A percentile compares a stretch with the other conserved stretches of the same genome.
Evolutionary conservation across 2,329 filamentous ascomycete species (phyloP).

Genomic region (Penicillium glabrum): DNA sequence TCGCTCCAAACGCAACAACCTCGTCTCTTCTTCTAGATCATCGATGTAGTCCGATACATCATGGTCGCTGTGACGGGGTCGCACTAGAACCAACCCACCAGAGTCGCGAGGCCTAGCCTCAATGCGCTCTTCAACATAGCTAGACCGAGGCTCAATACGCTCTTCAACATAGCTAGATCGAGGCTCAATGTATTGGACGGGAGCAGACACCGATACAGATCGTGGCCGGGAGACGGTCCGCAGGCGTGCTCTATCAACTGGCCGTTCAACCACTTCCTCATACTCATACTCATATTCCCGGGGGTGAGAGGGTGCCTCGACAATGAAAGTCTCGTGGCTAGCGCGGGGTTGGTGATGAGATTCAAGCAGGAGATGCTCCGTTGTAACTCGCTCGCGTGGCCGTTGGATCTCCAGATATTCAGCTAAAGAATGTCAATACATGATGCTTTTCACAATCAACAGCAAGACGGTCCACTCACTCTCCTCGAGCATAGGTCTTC

Average conservation of each 20-base stretch:
- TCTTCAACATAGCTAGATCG: conserved; percentile 10
- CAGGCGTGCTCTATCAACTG: conserved; percentile 23
- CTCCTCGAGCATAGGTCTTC: conserved; percentile 28
- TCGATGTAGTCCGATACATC: conserved; percentile 73
- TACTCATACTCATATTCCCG: conserved; percentile 26
- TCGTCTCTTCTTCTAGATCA: conserved; percentile 66
- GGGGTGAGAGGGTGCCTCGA: conserved; percentile 33
- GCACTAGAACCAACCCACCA: conserved; percentile 52
- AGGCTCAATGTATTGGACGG: conserved; percentile 37
- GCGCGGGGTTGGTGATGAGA: conserved; percentile 23
- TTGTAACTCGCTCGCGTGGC: conserved; percentile 30
- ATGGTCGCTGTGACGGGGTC: conserved; percentile 52
- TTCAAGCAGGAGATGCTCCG: conserved; percentile 23
- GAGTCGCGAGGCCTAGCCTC: conserved; percentile 42
- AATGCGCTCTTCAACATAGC: conserved; percentile 32
- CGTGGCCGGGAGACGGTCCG: conserved; percentile 33
- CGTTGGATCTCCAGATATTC: conserved; percentile 21
- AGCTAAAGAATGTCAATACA: conserved; percentile 17
- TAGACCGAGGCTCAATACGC: conserved; percentile 26
- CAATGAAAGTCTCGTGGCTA: conserved; percentile 31
- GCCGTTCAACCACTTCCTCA: conserved; percentile 29
- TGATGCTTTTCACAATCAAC: conserved; percentile 1
- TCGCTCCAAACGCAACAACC: conserved; percentile 58
- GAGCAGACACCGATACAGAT: conserved; percentile 40
- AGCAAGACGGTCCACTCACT: conserved; percentile 23